Conservation (phyloP, 2,329 filamentous ascomycete genomes). For the Elsinoe batatas region DNA sequence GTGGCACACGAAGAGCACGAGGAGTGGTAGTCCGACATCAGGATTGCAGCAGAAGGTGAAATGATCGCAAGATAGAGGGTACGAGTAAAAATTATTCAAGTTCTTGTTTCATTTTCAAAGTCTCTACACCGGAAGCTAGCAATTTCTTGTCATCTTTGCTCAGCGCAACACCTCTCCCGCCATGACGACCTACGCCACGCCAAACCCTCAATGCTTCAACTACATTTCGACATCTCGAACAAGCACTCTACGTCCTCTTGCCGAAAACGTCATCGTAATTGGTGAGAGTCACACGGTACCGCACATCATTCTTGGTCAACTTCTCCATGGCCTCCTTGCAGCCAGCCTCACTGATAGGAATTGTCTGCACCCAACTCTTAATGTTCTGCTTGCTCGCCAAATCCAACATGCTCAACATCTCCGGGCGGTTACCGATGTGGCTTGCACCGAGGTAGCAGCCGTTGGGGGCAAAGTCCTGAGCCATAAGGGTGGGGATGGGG, state of each 20-base stretch:
- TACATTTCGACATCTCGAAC: not conserved
- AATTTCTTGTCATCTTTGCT: not conserved
- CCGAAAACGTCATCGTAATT: slow-evolving; percentile 60
- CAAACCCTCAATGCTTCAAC: not conserved
- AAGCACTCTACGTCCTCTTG: slow-evolving; percentile 28
- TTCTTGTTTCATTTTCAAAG: not conserved
- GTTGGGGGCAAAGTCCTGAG: slow-evolving; percentile 65
- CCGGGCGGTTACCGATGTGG: slow-evolving; percentile 40
- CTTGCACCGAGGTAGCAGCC: slow-evolving; percentile 48
- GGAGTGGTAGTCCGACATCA: no score
- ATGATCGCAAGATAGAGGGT: not conserved
- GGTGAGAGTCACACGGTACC: slow-evolving; percentile 56
- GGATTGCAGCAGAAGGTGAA: not conserved
- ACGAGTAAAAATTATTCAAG: not conserved
- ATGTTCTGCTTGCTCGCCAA: slow-evolving; percentile 42
- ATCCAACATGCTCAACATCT: slow-evolving; percentile 44
- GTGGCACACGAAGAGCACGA: no score
- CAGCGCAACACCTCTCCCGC: not conserved
- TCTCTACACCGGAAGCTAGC: not conserved
- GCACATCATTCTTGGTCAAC: slow-evolving; percentile 60
- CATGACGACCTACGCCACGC: not conserved
- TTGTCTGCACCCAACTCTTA: slow-evolving; percentile 50
- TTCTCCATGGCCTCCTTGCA: slow-evolving; percentile 61
- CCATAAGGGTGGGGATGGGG: slow-evolving; percentile 58
- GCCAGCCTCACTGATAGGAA: slow-evolving; percentile 61